Percentiles rank a stretch among this genome's conserved stretches.
Conservation (phyloP, 2,329 filamentous ascomycete genomes). For the Colletotrichum orbiculare region DNA sequence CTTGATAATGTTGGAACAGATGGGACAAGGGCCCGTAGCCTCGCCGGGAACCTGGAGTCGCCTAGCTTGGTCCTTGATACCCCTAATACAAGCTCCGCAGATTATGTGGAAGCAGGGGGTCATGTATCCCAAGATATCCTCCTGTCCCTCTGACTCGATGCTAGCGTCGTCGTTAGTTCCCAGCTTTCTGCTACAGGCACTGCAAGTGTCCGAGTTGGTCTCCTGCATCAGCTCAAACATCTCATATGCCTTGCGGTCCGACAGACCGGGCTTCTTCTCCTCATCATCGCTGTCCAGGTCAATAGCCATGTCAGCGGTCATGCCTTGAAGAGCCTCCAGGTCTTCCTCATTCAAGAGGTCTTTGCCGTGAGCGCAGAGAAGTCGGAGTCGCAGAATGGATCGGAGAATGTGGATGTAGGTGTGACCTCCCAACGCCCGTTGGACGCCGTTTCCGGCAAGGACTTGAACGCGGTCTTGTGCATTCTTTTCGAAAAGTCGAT, state of each 20-base stretch:
- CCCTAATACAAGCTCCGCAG: constrained; percentile 77
- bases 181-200: constrained; percentile 75
- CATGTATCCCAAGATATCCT: constrained; percentile 79
- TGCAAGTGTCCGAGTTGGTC: constrained; percentile 80
- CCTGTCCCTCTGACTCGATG: constrained; percentile 67
- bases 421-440: constrained; percentile 79
- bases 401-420: constrained; percentile 96
- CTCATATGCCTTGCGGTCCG: constrained; percentile 81
- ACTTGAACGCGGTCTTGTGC: constrained; percentile 83
- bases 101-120: constrained; percentile 89
- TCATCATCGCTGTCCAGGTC: constrained; percentile 84
- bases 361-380: constrained; percentile 94
- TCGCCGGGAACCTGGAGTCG: constrained; percentile 50
- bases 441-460: constrained; percentile 66
- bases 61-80: constrained; percentile 66
- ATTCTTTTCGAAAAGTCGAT: constrained; percentile 86
- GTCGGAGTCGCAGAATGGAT: constrained; percentile 86
- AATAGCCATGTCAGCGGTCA: constrained; percentile 87
- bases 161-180: constrained; percentile 65
- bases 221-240: constrained; percentile 88
- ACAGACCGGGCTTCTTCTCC: constrained; percentile 65
- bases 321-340: constrained; percentile 80
- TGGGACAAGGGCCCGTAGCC: constrained; percentile 68
- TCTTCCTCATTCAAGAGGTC: constrained; percentile 90
- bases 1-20: constrained; percentile 74